Conservation (phyloP, 495 filamentous ascomycete species). For the Penicillium taxi region DNA sequence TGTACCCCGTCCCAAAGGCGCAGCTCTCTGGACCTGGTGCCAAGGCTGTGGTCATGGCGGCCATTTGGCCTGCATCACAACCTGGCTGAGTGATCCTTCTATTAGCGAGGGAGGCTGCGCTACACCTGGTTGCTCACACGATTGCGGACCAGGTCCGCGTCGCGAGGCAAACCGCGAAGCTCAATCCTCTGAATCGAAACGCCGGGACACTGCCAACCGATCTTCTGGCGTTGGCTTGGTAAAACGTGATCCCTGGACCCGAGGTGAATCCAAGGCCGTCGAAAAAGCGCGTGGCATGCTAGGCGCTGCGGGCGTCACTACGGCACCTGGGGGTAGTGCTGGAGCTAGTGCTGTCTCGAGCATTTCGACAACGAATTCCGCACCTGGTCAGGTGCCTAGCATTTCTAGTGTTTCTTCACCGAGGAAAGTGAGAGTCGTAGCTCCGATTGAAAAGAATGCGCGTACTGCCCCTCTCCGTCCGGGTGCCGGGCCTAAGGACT, state of each 20-base stretch:
- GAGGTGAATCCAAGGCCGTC: constrained; percentile 37
- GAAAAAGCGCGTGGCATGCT: constrained; percentile 44
- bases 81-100: constrained; percentile 52
- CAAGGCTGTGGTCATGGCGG: constrained; percentile 70
- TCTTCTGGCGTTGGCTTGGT: constrained; percentile 31
- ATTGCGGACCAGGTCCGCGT: constrained; percentile 58
- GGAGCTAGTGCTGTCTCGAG: constrained; percentile 14
- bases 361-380: constrained; percentile 17
- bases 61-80: constrained; percentile 58
- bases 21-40: constrained; percentile 59
- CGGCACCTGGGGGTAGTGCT: constrained; percentile 14
- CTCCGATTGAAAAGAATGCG: constrained; percentile 35
- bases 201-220: constrained; percentile 30
- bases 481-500: too few species aligned
- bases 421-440: constrained; percentile 40
- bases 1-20: constrained; percentile 23
- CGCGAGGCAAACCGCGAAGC: constrained; percentile 37
- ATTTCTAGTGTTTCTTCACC: constrained; percentile 31
- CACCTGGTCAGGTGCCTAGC: constrained; percentile 11
- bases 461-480: constrained; percentile 15
- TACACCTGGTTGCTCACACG: constrained; percentile 63
- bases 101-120: constrained; percentile 65
- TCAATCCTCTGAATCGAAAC: constrained; percentile 29
- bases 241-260: constrained; percentile 37
- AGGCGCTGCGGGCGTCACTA: constrained; percentile 22